A percentile compares a stretch with the other conserved stretches of the same genome.
These are phyloP conservation scores for Seiridium unicorne DNA, from an alignment of 2,329 filamentous ascomycete genomes.

Conservation along the genomic window DNA sequence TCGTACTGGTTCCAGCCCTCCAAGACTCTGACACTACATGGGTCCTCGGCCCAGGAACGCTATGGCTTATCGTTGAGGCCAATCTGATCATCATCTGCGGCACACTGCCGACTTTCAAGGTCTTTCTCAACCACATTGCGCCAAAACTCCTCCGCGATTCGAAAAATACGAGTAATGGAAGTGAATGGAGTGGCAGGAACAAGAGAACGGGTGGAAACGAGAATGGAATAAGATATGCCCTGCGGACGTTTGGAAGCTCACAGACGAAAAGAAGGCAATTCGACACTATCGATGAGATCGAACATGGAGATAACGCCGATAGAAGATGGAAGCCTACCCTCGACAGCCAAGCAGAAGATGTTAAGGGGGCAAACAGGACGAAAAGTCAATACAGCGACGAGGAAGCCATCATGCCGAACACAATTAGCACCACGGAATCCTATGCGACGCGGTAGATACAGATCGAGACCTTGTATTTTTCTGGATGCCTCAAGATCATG, in stretches of 20 bases:
- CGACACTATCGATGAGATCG: not conserved
- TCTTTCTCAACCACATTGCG: constrained; percentile 49
- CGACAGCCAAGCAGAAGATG: not conserved
- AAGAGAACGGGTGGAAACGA: not conserved
- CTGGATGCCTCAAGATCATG: too few relatives aligned
- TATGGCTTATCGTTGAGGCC: constrained; percentile 13
- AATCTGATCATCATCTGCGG: constrained; percentile 12
- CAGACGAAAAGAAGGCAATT: not conserved
- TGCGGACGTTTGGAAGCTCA: constrained; percentile 2
- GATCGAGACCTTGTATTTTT: too few relatives aligned
- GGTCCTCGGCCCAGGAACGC: constrained; percentile 5
- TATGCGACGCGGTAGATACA: too few relatives aligned
- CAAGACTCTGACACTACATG: constrained; percentile 6
- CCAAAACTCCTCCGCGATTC: not conserved
- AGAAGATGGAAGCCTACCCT: not conserved
- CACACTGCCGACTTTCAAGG: constrained; percentile 9
- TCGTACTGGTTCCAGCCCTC: constrained; percentile 8
- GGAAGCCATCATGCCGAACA: not conserved
- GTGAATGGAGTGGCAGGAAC: not conserved
- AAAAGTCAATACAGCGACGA: not conserved
- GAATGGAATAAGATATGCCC: not conserved
- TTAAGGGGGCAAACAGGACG: not conserved
- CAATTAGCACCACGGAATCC: not conserved
- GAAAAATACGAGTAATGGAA: not conserved
- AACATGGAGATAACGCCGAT: not conserved